phyloP scores from a whole-genome alignment of 306 rosid species.

The Gastrolobium bilobum region DNA sequence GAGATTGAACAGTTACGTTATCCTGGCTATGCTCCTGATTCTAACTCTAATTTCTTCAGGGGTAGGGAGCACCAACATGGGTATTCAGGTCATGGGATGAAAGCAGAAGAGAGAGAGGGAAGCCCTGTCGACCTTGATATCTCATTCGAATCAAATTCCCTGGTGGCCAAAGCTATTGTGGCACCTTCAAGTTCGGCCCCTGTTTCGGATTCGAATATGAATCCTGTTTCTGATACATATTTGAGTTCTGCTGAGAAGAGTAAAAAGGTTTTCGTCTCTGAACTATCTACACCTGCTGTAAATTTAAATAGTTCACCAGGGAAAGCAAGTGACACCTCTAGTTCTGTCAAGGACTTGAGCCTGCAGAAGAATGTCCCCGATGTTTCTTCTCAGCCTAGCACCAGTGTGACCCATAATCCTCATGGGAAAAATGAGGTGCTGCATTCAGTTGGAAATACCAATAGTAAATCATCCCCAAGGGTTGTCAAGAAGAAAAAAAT shows the following conservation, averaged over 20 bases:
- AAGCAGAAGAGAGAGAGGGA: slow-evolving; percentile 61
- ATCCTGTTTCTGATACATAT: slow-evolving; percentile 43
- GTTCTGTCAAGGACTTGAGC: slow-evolving; percentile 48
- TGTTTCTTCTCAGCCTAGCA: slow-evolving; percentile 47
- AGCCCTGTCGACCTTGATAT: slow-evolving; percentile 86
- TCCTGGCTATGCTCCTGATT: slow-evolving; percentile 60
- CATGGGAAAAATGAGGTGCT: slow-evolving; percentile 51
- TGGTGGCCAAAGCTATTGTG: slow-evolving; percentile 88
- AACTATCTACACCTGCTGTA: slow-evolving; percentile 42
- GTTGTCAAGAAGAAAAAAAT: slow-evolving; percentile 73
- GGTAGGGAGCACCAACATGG: slow-evolving; percentile 68
- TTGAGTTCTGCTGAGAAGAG: slow-evolving; percentile 37
- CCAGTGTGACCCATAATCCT: slow-evolving; percentile 36
- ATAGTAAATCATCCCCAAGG: slow-evolving; percentile 51
- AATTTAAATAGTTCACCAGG: slow-evolving; percentile 39
- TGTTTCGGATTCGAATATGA: slow-evolving; percentile 45
- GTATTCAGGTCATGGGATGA: slow-evolving; percentile 55
- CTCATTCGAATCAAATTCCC: slow-evolving; percentile 81
- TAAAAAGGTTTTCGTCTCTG: slow-evolving; percentile 39
- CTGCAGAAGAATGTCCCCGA: slow-evolving; percentile 46
- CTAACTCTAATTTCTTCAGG: slow-evolving; percentile 57
- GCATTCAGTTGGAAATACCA: slow-evolving; percentile 41
- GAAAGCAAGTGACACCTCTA: slow-evolving; percentile 41
- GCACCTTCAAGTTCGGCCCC: slow-evolving; percentile 53
- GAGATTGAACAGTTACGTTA: slow-evolving; percentile 66